Evolutionary conservation across 139 green algal genomes (phyloP).

Genomic region (Astrephomene gubernaculifera): DNA sequence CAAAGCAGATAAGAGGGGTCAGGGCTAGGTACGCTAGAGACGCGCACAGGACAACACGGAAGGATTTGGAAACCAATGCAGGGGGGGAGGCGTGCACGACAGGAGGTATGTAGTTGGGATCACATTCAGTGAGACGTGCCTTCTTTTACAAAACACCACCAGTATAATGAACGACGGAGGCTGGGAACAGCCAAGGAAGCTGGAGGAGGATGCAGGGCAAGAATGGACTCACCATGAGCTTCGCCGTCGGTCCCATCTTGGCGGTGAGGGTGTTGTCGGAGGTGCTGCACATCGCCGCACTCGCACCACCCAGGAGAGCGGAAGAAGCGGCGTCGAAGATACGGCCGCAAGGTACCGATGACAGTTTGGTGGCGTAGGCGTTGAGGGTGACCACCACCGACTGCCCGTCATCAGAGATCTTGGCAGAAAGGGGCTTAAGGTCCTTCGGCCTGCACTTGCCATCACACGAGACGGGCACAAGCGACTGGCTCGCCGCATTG

Average conservation of each 20-base stretch:
- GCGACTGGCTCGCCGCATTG: not conserved
- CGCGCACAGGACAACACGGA: not conserved
- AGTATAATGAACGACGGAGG: not conserved
- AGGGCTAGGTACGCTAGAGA: not conserved
- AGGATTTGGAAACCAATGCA: not conserved
- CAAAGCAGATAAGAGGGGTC: not conserved
- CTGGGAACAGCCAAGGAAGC: not conserved
- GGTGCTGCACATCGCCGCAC: constrained; percentile 2
- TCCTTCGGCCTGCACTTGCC: not conserved
- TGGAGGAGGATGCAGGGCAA: not conserved
- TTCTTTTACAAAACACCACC: not conserved
- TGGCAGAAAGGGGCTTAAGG: not conserved
- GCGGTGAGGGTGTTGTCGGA: not conserved
- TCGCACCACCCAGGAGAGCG: not conserved
- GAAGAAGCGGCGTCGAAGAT: constrained; percentile 3
- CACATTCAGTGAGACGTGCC: not conserved
- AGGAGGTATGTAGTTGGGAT: not conserved
- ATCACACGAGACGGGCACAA: not conserved
- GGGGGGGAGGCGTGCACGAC: not conserved
- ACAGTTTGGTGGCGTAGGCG: not conserved
- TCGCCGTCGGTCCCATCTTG: not conserved
- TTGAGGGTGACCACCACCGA: not conserved
- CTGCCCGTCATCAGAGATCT: not conserved
- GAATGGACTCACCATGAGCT: not conserved
- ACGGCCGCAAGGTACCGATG: not conserved